A percentile compares a stretch with the other conserved stretches of the same genome.
phyloP scores from a whole-genome alignment of 768 basidiomycete species.

The Rhodotorula kratochvilovae region DNA sequence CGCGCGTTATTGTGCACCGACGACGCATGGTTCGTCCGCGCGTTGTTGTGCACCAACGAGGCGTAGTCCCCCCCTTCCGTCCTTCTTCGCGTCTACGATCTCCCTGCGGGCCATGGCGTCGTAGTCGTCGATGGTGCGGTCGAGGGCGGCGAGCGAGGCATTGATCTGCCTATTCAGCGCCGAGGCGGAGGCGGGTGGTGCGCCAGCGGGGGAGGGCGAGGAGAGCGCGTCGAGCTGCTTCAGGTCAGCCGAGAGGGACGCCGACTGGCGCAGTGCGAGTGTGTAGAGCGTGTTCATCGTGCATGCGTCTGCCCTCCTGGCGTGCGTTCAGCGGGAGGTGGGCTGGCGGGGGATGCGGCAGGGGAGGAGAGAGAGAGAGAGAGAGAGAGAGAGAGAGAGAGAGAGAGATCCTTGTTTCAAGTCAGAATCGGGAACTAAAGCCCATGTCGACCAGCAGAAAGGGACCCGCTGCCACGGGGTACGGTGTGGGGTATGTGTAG shows the following conservation, averaged over 20 bases:
- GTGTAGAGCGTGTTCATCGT: slow-evolving; percentile 95
- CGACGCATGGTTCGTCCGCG: too few species aligned
- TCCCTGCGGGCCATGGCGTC: slow-evolving; percentile 94
- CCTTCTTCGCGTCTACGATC: slow-evolving; percentile 91
- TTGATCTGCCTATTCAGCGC: slow-evolving; percentile 81
- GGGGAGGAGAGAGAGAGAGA: too few species aligned
- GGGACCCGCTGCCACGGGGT: too few species aligned
- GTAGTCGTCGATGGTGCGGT: slow-evolving; percentile 91
- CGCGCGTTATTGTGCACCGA: slow-evolving; percentile 47
- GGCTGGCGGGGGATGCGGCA: too few species aligned
- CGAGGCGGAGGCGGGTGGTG: slow-evolving; percentile 43
- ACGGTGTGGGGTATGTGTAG: too few species aligned
- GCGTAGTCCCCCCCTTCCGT: slow-evolving; percentile 65
- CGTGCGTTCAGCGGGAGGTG: too few species aligned
- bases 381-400: too few species aligned
- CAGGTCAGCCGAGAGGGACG: slow-evolving; percentile 79
- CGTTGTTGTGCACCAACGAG: too few species aligned
- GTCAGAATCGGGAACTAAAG: too few species aligned
- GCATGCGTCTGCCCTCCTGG: too few species aligned
- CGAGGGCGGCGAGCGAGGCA: slow-evolving; percentile 91
- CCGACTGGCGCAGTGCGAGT: slow-evolving; percentile 83
- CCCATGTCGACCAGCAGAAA: too few species aligned
- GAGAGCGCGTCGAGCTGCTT: slow-evolving; percentile 76
- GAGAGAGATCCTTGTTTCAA: too few species aligned
- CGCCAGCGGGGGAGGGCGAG: slow-evolving; percentile 55